phyloP scores from a whole-genome alignment of 2,329 filamentous ascomycete genomes.

The Kalaharituber pfeilii region DNA sequence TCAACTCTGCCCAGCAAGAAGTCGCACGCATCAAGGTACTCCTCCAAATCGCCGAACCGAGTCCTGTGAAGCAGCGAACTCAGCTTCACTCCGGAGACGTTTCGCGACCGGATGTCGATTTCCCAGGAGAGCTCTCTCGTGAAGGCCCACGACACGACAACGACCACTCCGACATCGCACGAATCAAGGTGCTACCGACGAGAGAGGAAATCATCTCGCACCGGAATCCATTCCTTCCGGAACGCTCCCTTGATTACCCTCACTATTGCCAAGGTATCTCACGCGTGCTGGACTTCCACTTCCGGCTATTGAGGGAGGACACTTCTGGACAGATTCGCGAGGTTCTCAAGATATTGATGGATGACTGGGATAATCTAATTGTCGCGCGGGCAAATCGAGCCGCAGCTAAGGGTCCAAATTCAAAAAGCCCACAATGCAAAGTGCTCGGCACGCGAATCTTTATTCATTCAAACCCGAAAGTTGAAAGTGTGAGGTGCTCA shows the following conservation, averaged over 20 bases:
- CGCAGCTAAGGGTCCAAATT: slow-evolving; percentile 4
- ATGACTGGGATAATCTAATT: slow-evolving; percentile 18
- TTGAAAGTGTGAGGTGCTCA: slow-evolving; percentile 16
- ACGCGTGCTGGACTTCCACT: slow-evolving; percentile 24
- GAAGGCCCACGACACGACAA: slow-evolving; percentile 23
- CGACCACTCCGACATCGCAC: slow-evolving; percentile 21
- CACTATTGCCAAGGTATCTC: slow-evolving; percentile 23
- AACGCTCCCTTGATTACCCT: slow-evolving; percentile 15
- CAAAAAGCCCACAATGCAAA: slow-evolving; percentile 7
- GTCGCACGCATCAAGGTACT: slow-evolving; percentile 9
- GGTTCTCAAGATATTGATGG: slow-evolving; percentile 21
- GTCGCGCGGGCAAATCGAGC: slow-evolving; percentile 18
- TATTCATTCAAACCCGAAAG: slow-evolving; percentile 14
- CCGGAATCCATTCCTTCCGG: slow-evolving; percentile 16
- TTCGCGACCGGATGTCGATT: slow-evolving; percentile 5
- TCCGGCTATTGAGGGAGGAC: slow-evolving; percentile 23
- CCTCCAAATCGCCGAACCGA: slow-evolving; percentile 5
- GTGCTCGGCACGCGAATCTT: slow-evolving; percentile 9
- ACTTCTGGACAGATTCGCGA: slow-evolving; percentile 23
- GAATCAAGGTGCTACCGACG: slow-evolving; percentile 25
- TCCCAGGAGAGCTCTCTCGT: slow-evolving; percentile 20
- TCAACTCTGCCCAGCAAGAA: slow-evolving; percentile 9
- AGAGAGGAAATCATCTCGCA: slow-evolving; percentile 23
- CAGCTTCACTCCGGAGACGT: slow-evolving; percentile 7
- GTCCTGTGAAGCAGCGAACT: no score